Evolutionary conservation across 2,329 filamentous ascomycete species (phyloP).

Genomic region (Colletotrichum godetiae): DNA sequence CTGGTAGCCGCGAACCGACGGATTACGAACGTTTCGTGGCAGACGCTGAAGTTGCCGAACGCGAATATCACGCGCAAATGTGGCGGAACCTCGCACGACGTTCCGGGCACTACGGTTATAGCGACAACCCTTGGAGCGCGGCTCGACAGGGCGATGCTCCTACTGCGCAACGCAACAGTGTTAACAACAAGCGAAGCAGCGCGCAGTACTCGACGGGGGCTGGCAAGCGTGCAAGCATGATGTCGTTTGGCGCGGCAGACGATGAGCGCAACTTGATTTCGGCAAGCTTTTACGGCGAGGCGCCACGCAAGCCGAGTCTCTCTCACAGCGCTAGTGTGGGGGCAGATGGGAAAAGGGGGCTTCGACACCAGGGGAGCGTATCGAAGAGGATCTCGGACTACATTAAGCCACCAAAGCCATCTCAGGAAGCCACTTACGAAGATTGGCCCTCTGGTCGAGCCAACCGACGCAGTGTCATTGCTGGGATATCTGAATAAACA

Average conservation of each 20-base stretch:
- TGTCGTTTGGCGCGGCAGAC: conserved; percentile 14
- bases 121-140: conserved; percentile 10
- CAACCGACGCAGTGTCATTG: conserved; percentile 25
- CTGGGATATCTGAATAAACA: conserved; percentile 10
- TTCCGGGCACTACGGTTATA: conserved; percentile 28
- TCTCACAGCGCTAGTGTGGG: background rate
- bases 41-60: conserved; percentile 41
- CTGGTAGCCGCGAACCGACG: conserved; percentile 1
- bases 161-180: background rate
- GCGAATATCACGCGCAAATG: conserved; percentile 37
- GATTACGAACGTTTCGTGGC: conserved; percentile 45
- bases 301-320: background rate
- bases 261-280: conserved; percentile 20
- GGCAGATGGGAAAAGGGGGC: conserved; percentile 22
- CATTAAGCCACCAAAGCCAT: conserved; percentile 39
- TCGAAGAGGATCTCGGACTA: conserved; percentile 63
- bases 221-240: conserved; percentile 24
- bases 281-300: conserved; percentile 8
- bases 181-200: conserved; percentile 23
- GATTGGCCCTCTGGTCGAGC: conserved; percentile 11
- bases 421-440: background rate
- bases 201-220: conserved; percentile 21
- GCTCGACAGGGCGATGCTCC: conserved; percentile 7
- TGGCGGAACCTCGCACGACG: conserved; percentile 38
- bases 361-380: conserved; percentile 42